These are phyloP conservation scores for Aspergillus incahuasiensis DNA, from an alignment of 495 filamentous ascomycete species.

Conservation along the genomic window DNA sequence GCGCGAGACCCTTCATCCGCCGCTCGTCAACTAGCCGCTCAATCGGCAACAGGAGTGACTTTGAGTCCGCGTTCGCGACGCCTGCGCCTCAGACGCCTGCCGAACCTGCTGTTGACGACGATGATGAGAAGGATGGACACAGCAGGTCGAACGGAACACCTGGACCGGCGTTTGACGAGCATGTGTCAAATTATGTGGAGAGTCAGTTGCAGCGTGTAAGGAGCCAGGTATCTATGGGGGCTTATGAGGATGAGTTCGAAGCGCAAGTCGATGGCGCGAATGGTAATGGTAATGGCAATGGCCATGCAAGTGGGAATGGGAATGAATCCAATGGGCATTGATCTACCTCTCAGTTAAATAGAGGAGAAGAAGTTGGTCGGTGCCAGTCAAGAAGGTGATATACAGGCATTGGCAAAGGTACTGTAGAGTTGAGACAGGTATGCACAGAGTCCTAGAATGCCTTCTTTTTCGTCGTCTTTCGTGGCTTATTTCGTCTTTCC, in stretches of 20 bases:
- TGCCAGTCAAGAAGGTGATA: neutral
- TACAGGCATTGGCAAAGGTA: neutral
- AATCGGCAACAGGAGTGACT: slow-evolving; percentile 85
- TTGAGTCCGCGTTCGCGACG: slow-evolving; percentile 43
- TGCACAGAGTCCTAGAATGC: neutral
- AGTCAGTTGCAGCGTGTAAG: slow-evolving; percentile 63
- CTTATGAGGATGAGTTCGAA: slow-evolving; percentile 60
- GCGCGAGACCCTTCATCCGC: slow-evolving; percentile 53
- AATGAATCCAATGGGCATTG: neutral
- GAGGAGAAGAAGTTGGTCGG: neutral
- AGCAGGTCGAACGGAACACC: slow-evolving; percentile 12
- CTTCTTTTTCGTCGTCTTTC: neutral
- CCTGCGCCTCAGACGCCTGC: slow-evolving; percentile 20
- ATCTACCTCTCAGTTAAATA: neutral
- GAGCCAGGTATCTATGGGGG: slow-evolving; percentile 46
- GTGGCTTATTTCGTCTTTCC: neutral
- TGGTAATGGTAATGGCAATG: slow-evolving; percentile 17
- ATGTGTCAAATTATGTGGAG: slow-evolving; percentile 66
- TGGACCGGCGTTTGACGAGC: slow-evolving; percentile 53
- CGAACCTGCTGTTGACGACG: slow-evolving; percentile 26
- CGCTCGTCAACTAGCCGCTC: slow-evolving; percentile 80
- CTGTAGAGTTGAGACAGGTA: neutral
- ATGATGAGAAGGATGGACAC: slow-evolving; percentile 16
- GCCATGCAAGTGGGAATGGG: neutral
- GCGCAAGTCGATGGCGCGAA: slow-evolving; percentile 39